phyloP scores from a whole-genome alignment of 2,329 filamentous ascomycete genomes.

The Metarhizium robertsii region DNA sequence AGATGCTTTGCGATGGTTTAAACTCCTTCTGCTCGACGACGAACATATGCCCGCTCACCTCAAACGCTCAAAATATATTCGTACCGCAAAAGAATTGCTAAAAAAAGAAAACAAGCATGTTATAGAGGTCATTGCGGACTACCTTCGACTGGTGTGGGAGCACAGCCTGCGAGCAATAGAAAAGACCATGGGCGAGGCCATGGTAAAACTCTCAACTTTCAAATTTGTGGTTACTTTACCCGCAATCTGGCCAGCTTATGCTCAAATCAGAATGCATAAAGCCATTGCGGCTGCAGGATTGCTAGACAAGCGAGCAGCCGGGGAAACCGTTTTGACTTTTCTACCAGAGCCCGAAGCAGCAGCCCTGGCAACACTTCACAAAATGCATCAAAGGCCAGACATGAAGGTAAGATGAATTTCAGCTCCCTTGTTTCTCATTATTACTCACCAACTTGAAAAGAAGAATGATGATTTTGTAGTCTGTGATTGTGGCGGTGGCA shows the following conservation, averaged over 20 bases:
- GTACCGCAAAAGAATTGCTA: neutral
- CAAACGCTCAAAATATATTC: slow-evolving; percentile 11
- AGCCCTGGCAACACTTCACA: slow-evolving; percentile 25
- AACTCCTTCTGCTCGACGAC: slow-evolving; percentile 26
- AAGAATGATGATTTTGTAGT: slow-evolving; percentile 18
- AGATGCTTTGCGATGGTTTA: slow-evolving; percentile 29
- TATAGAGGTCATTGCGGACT: slow-evolving; percentile 20
- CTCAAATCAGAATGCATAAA: slow-evolving; percentile 23
- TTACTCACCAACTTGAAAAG: neutral
- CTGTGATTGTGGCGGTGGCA: slow-evolving; percentile 27
- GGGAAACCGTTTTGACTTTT: slow-evolving; percentile 21
- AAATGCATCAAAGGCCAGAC: slow-evolving; percentile 13
- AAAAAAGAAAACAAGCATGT: slow-evolving; percentile 10
- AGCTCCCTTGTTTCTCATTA: neutral
- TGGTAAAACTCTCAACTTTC: slow-evolving; percentile 16
- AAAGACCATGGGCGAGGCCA: slow-evolving; percentile 10
- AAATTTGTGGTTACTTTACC: slow-evolving; percentile 32
- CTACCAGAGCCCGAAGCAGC: slow-evolving; percentile 36
- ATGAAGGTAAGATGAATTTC: slow-evolving; percentile 5
- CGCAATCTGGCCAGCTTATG: slow-evolving; percentile 34
- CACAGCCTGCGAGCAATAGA: slow-evolving; percentile 18
- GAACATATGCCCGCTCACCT: slow-evolving; percentile 18
- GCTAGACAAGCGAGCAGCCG: slow-evolving; percentile 14
- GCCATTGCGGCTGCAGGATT: slow-evolving; percentile 28
- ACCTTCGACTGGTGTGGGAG: slow-evolving; percentile 23